Conservation (phyloP, 257 asterid species). For the Rhazya stricta region DNA sequence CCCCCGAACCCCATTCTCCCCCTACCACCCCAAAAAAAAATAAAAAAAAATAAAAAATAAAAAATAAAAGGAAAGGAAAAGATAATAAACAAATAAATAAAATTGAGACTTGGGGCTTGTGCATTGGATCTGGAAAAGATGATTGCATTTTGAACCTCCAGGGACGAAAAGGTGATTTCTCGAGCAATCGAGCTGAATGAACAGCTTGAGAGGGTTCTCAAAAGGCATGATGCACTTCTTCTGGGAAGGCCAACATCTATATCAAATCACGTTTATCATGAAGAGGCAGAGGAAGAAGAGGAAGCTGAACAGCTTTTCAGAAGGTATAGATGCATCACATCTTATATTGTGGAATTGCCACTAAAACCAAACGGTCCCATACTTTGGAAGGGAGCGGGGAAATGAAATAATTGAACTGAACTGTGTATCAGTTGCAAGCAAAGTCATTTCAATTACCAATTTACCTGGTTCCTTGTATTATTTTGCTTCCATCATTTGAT, state of each 20-base stretch:
- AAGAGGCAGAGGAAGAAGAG: slow-evolving; percentile 60
- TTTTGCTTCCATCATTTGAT: background rate
- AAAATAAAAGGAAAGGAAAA: too few species aligned
- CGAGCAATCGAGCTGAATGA: slow-evolving; percentile 85
- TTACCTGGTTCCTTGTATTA: background rate
- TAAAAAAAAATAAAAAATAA: too few species aligned
- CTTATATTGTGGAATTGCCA: background rate
- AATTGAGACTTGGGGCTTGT: background rate
- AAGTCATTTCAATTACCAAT: background rate
- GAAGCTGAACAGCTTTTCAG: slow-evolving; percentile 80
- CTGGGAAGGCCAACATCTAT: slow-evolving; percentile 44
- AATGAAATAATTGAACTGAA: background rate
- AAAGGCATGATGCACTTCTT: slow-evolving; percentile 72
- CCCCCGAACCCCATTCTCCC: too few species aligned
- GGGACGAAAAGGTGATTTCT: slow-evolving; percentile 50
- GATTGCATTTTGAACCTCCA: slow-evolving; percentile 15
- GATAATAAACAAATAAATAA: too few species aligned
- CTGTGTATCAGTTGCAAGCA: background rate
- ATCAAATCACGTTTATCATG: slow-evolving; percentile 44
- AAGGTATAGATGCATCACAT: slow-evolving; percentile 35
- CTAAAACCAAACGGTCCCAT: background rate
- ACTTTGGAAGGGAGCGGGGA: background rate
- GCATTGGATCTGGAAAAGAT: background rate
- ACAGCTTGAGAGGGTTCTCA: slow-evolving; percentile 71
- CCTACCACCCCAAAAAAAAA: too few species aligned